These are phyloP conservation scores for Paraurostyla sp. DNA, from an alignment of 73 alveolate species.

Conservation along the genomic window DNA sequence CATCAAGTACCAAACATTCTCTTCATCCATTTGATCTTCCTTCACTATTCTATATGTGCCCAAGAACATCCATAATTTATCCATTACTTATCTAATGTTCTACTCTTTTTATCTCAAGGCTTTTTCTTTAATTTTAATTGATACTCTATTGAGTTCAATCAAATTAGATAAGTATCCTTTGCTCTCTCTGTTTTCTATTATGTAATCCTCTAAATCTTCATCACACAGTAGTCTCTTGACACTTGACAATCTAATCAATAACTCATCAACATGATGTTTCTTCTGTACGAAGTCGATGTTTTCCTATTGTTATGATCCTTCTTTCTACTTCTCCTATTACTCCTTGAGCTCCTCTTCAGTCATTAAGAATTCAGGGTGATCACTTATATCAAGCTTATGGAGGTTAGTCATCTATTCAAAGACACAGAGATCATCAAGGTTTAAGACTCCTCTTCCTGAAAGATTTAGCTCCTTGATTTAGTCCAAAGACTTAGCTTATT, in stretches of 20 bases:
- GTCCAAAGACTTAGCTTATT: slow-evolving; percentile 66
- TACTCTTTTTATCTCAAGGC: slow-evolving; percentile 58
- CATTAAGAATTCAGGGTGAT: slow-evolving; percentile 71
- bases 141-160: slow-evolving; percentile 63
- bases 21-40: slow-evolving; percentile 89
- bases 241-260: slow-evolving; percentile 66
- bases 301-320: slow-evolving; percentile 45
- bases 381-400: slow-evolving; percentile 47
- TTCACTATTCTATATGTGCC: slow-evolving; percentile 91
- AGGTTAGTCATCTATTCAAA: slow-evolving; percentile 63
- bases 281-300: slow-evolving; percentile 28
- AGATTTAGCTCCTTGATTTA: slow-evolving; percentile 78
- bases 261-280: slow-evolving; percentile 44
- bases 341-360: slow-evolving; percentile 58
- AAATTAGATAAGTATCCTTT: slow-evolving; percentile 67
- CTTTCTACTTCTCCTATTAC: slow-evolving; percentile 60
- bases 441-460: slow-evolving; percentile 76
- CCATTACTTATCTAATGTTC: slow-evolving; percentile 77
- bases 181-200: slow-evolving; percentile 65
- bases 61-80: slow-evolving; percentile 85
- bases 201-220: slow-evolving; percentile 72
- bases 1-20: slow-evolving; percentile 90
- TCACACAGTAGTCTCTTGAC: slow-evolving; percentile 75
- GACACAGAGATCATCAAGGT: slow-evolving; percentile 54
- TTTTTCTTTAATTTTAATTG: slow-evolving; percentile 48